Evolutionary conservation across 176 grass and related monocot species (phyloP).

Genomic region (Rhynchospora tenuis): DNA sequence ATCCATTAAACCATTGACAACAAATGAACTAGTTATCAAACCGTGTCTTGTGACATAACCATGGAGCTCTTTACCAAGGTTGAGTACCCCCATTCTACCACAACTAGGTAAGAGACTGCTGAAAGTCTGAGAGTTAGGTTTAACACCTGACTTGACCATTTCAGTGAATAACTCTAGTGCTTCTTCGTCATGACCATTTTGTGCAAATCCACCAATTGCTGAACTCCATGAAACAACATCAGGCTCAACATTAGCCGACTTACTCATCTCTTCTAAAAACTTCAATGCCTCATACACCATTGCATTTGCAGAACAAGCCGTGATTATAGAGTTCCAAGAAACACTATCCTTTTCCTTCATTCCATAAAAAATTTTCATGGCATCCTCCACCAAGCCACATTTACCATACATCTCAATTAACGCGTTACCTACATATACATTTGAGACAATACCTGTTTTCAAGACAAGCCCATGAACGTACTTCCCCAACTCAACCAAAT

Average conservation of each 20-base stretch:
- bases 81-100: slow-evolving; percentile 14
- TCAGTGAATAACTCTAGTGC: slow-evolving; percentile 12
- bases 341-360: slow-evolving; percentile 23
- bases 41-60: slow-evolving; percentile 24
- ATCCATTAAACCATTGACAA: slow-evolving; percentile 31
- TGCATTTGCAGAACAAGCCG: slow-evolving; percentile 23
- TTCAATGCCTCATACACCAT: slow-evolving; percentile 16
- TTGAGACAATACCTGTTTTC: slow-evolving; percentile 13
- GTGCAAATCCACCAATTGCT: slow-evolving; percentile 25
- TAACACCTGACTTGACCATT: slow-evolving; percentile 24
- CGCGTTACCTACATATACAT: slow-evolving; percentile 20
- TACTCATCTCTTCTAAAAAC: slow-evolving; percentile 21
- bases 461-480: slow-evolving; percentile 16
- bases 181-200: slow-evolving; percentile 24
- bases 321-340: slow-evolving; percentile 31
- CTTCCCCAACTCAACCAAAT: slow-evolving; percentile 19
- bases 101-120: slow-evolving; percentile 25
- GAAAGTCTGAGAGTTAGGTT: slow-evolving; percentile 28
- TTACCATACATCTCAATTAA: slow-evolving; percentile 37
- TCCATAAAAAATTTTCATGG: slow-evolving; percentile 13
- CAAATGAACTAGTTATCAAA: slow-evolving; percentile 11
- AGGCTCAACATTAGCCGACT: slow-evolving; percentile 6
- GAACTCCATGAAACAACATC: slow-evolving; percentile 33
- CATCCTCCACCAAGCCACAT: slow-evolving; percentile 21
- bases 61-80: slow-evolving; percentile 25